Evolutionary conservation across 257 asterid species (phyloP).

Genomic region (Nicotiana obtusifolia): DNA sequence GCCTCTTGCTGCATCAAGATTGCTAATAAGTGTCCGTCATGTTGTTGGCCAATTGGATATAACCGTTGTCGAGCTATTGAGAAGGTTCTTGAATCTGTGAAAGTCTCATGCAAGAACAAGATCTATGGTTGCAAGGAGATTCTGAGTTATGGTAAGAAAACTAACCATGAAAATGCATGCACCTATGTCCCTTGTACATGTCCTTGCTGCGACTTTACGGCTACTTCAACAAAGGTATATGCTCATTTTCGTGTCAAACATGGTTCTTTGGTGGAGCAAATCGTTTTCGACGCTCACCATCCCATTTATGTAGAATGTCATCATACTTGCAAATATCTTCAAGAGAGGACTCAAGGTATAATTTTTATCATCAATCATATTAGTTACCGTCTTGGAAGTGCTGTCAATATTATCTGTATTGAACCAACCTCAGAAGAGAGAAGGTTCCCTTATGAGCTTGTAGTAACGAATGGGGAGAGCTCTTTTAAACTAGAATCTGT

Average conservation of each 20-base stretch:
- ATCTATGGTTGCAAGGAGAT: constrained; percentile 49
- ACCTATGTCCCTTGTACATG: constrained; percentile 45
- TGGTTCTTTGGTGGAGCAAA: constrained; percentile 8
- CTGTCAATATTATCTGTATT: constrained; percentile 36
- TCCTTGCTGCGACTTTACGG: constrained; percentile 42
- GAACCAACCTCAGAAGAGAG: constrained; percentile 31
- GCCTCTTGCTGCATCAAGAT: constrained; percentile 52
- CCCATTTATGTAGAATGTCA: constrained; percentile 24
- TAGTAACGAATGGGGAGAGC: constrained; percentile 35
- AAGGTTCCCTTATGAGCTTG: constrained; percentile 31
- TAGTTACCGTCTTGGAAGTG: constrained; percentile 30
- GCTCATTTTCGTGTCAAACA: constrained; percentile 38
- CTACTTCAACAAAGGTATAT: constrained; percentile 26
- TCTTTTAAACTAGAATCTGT: constrained; percentile 29
- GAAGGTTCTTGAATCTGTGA: constrained; percentile 57
- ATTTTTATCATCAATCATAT: constrained; percentile 46
- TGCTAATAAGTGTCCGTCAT: constrained; percentile 51
- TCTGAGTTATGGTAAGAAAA: constrained; percentile 33
- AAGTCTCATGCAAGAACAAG: constrained; percentile 34
- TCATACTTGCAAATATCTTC: constrained; percentile 34
- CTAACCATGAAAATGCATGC: constrained; percentile 51
- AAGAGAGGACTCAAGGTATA: constrained; percentile 18
- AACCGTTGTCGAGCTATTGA: constrained; percentile 72
- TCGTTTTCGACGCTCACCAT: constrained; percentile 19
- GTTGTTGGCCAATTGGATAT: constrained; percentile 58